Base-by-base conservation (phyloP, 371 early-diverging fungal species). In the Saksenaea oblongispora region DNA sequence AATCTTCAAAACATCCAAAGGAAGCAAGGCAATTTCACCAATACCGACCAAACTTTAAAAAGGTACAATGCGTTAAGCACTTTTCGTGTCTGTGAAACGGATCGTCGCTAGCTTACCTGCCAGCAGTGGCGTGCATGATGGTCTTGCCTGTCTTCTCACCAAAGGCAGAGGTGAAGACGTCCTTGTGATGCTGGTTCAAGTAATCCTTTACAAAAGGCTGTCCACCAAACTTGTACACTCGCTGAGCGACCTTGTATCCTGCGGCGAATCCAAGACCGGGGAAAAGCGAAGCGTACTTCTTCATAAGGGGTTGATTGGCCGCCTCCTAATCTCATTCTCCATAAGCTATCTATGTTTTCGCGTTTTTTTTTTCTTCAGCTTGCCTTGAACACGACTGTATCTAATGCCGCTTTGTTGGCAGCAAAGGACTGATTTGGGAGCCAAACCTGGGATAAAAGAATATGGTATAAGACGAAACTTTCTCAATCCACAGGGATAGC, bases 261-360 rank as follows among this genome's bases (percentile, higher is more conserved):
- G 97, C 96, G 18, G 98, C 98, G 70, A 92, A 97, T 14, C 98
- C 98, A 53, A 98, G 87, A 61, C 98, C 98, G 1, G 98, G 98
- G 85, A 98, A 98, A 53, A 98, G 84, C 13, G 96, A 94, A 15
- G 92, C 73, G 74, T 95, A 97, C 74, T 95, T 94, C 64, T 84
- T 71, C n/a, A 93, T 35, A 31, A 88, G 84, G 3, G 91, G 73
- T 54, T 89, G 80, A 61, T 73, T 65, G 44, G 92, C 91, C 10
- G 95, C 94, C 56, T 96, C 94, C 87, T 93, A 15, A 36, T 42
- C 8, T 13, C 35, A 14, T 28, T 27, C 24, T 17, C 39, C 17
- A 59, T 59, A 14, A 27, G 28, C 22, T 18, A 34, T 13, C 18
- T 18, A 17, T 53, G 4, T 57, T 63, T 34, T 57, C 41, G 10